These are phyloP conservation scores for Trifolium repens DNA, from an alignment of 306 rosid species.

Conservation along the genomic window DNA sequence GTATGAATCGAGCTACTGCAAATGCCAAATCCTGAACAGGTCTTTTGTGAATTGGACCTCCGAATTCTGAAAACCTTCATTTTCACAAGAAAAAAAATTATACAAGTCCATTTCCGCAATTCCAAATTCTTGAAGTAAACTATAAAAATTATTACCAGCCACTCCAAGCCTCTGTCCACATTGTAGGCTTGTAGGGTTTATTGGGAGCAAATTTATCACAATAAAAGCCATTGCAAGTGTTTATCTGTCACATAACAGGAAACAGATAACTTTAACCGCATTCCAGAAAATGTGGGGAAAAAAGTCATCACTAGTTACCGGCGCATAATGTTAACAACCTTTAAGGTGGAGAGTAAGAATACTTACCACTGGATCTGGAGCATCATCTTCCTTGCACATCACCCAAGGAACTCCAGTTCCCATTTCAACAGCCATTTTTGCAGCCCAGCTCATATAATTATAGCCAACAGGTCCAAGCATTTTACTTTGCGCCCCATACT, in stretches of 20 bases:
- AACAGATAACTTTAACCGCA: slow-evolving; percentile 38
- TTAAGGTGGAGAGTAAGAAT: slow-evolving; percentile 32
- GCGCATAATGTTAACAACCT: slow-evolving; percentile 28
- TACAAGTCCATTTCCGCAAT: slow-evolving; percentile 25
- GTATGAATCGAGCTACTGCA: slow-evolving; percentile 81
- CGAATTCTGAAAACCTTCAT: slow-evolving; percentile 90
- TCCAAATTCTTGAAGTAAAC: slow-evolving; percentile 28
- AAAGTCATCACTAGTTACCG: background rate
- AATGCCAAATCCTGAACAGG: slow-evolving; percentile 98
- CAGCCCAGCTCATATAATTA: slow-evolving; percentile 92
- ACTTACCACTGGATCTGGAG: slow-evolving; percentile 98
- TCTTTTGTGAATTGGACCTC: slow-evolving; percentile 83
- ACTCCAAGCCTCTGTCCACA: slow-evolving; percentile 99
- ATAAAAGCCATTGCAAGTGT: slow-evolving; percentile 96
- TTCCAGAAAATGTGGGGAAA: slow-evolving; percentile 10
- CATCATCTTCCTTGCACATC: slow-evolving; percentile 99
- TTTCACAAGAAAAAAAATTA: slow-evolving; percentile 18
- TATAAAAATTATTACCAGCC: slow-evolving; percentile 75
- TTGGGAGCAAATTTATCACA: slow-evolving; percentile 92
- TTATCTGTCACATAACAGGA: slow-evolving; percentile 65
- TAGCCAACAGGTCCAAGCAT: slow-evolving; percentile 80
- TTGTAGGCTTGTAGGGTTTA: slow-evolving; percentile 86
- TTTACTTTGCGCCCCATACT: slow-evolving; percentile 90
- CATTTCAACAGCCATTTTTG: slow-evolving; percentile 91
- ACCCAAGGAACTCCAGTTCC: slow-evolving; percentile 98